These are phyloP conservation scores for Pythium oligandrum DNA, from an alignment of 352 stramenopile genomes.

Conservation along the genomic window DNA sequence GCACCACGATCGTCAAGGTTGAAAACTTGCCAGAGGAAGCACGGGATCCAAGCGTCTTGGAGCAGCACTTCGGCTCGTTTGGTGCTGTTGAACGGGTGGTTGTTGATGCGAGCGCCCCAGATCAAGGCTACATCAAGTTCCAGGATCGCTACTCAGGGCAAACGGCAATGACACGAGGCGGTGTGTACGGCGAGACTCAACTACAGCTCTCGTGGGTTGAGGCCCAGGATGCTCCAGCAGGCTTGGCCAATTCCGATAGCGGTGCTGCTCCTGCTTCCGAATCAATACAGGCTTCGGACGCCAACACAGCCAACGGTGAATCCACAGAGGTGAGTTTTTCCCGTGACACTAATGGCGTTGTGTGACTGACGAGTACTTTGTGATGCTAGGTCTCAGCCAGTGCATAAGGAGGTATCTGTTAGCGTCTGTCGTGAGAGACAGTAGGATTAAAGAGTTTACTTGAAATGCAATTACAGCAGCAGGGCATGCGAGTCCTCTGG, in stretches of 20 bases:
- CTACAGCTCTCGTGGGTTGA: constrained; percentile 67
- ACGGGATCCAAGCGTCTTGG: constrained; percentile 66
- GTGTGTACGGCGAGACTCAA: constrained; percentile 47
- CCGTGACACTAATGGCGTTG: too few species aligned
- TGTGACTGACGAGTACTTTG: too few species aligned
- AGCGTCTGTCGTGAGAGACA: too few species aligned
- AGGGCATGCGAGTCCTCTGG: too few species aligned
- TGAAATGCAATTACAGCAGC: too few species aligned
- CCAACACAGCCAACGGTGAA: constrained; percentile 3
- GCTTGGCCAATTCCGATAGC: constrained; percentile 19
- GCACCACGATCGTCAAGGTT: constrained; percentile 80
- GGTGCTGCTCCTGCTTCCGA: background rate
- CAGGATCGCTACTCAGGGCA: constrained; percentile 74
- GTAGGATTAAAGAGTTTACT: too few species aligned
- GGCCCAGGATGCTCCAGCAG: constrained; percentile 43
- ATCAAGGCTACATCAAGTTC: constrained; percentile 79
- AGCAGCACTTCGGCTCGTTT: constrained; percentile 86
- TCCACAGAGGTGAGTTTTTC: constrained; percentile 15
- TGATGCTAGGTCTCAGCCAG: too few species aligned
- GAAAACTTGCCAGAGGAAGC: constrained; percentile 69
- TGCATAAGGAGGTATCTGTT: too few species aligned
- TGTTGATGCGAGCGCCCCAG: constrained; percentile 36
- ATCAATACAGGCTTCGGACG: too few species aligned
- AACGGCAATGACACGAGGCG: constrained; percentile 54
- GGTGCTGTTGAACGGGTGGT: constrained; percentile 74